Percentiles rank a stretch among this genome's conserved stretches.
phyloP scores from a whole-genome alignment of 2,329 filamentous ascomycete genomes.

The Furcasterigmium sp. region DNA sequence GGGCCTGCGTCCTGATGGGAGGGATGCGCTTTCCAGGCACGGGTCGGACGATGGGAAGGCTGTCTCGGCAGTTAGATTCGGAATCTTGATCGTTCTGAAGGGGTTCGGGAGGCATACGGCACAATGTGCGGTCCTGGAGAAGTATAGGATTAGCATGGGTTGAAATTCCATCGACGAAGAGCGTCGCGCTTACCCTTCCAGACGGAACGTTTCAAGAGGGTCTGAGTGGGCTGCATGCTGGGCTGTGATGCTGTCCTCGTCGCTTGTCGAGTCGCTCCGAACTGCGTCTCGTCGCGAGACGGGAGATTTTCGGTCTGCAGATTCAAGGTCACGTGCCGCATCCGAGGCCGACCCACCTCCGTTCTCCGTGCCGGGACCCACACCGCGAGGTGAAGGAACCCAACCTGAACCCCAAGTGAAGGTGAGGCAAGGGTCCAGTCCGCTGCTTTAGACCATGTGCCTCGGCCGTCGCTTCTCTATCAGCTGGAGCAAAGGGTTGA shows the following conservation, averaged over 20 bases:
- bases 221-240: slow-evolving; percentile 64
- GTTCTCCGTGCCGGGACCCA: not conserved
- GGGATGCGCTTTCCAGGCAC: slow-evolving; percentile 57
- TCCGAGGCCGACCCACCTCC: too few species aligned
- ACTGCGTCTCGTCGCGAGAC: too few species aligned
- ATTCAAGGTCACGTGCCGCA: too few species aligned
- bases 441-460: too few species aligned
- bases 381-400: not conserved
- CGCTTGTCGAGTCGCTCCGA: not conserved
- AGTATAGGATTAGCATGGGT: not conserved
- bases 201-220: slow-evolving; percentile 68
- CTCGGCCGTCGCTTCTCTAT: too few species aligned
- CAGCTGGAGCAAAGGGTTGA: too few species aligned
- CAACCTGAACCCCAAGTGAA: too few species aligned
- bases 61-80: slow-evolving; percentile 18
- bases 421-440: too few species aligned
- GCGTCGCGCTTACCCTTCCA: slow-evolving; percentile 69
- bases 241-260: not conserved
- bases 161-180: not conserved
- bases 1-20: slow-evolving; percentile 81
- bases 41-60: slow-evolving; percentile 58
- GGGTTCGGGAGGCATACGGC: slow-evolving; percentile 35
- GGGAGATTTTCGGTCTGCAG: slow-evolving; percentile 7
- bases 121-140: slow-evolving; percentile 45
- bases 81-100: not conserved